Evolutionary conservation across 305 asterid genomes (phyloP).

Genomic region (Euphrasia arctica): DNA sequence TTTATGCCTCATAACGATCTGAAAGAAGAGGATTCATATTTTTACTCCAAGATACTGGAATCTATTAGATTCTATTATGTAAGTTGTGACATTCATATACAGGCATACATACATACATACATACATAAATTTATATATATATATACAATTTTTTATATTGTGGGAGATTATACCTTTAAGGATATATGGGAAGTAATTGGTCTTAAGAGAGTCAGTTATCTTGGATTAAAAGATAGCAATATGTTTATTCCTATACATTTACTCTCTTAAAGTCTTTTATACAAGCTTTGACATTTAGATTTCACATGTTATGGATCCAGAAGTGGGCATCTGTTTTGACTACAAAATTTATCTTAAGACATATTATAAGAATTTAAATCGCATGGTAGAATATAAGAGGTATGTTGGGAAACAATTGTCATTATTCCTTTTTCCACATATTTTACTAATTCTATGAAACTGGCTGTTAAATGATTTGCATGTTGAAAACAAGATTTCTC

Average conservation of each 20-base stretch:
- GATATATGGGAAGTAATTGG: not conserved
- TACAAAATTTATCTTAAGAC: not conserved
- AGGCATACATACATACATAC: not conserved
- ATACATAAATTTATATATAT: too few species aligned
- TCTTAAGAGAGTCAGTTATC: slow-evolving; percentile 14
- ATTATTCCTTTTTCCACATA: not conserved
- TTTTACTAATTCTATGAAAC: not conserved
- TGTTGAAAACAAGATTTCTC: not conserved
- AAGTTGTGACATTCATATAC: slow-evolving; percentile 32
- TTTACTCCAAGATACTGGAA: slow-evolving; percentile 77
- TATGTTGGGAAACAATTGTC: not conserved
- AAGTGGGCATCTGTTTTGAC: slow-evolving; percentile 9
- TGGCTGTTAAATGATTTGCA: slow-evolving; percentile 5
- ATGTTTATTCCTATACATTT: not conserved
- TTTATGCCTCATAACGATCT: slow-evolving; percentile 30
- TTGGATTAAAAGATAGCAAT: slow-evolving; percentile 1
- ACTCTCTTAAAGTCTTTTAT: not conserved
- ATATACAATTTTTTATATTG: not conserved
- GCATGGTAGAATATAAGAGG: slow-evolving; percentile 3
- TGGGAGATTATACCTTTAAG: slow-evolving; percentile 1
- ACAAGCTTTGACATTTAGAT: not conserved
- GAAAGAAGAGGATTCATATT: slow-evolving; percentile 56
- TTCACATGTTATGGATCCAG: not conserved
- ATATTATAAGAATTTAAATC: not conserved
- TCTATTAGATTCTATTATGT: slow-evolving; percentile 67